A percentile compares a stretch with the other conserved stretches of the same genome.
Evolutionary conservation across 2,329 filamentous ascomycete species (phyloP).

Genomic region (Exophiala oligosperma): DNA sequence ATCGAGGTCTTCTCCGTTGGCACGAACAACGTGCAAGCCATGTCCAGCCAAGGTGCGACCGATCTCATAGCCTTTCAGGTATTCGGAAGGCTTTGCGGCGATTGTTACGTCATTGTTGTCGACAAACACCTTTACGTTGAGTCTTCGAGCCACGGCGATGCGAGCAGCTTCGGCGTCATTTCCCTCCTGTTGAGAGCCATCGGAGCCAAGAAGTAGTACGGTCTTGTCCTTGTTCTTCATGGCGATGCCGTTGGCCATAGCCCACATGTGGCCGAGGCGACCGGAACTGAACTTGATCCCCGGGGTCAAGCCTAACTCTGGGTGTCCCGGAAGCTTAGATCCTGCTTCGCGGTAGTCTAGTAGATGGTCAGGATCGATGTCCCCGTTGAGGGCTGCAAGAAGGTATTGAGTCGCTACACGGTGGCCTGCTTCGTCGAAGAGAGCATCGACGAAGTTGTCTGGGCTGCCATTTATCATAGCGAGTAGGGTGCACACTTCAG

Average conservation of each 20-base stretch:
- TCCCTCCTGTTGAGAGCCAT: conserved; percentile 44
- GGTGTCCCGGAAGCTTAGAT: conserved; percentile 42
- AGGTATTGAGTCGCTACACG: conserved; percentile 44
- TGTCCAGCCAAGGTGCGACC: conserved; percentile 37
- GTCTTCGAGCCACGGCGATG: conserved; percentile 38
- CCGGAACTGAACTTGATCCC: conserved; percentile 44
- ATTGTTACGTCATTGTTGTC: conserved; percentile 46
- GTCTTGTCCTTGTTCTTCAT: conserved; percentile 41
- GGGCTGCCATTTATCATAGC: conserved; percentile 39
- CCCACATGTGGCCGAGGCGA: conserved; percentile 43
- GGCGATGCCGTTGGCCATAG: conserved; percentile 40
- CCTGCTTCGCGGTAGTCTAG: conserved; percentile 43
- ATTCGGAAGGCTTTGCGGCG: conserved; percentile 41
- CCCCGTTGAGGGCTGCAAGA: conserved; percentile 37
- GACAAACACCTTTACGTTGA: conserved; percentile 42
- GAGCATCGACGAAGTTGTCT: conserved; percentile 35
- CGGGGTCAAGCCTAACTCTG: conserved; percentile 41
- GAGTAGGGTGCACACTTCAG: conserved; percentile 42
- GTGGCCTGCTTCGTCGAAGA: conserved; percentile 43
- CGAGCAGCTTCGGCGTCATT: conserved; percentile 43
- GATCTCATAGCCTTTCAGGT: conserved; percentile 40
- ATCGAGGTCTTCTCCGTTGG: conserved; percentile 40
- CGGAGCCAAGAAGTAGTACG: conserved; percentile 39
- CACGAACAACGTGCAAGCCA: conserved; percentile 38
- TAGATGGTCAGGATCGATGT: conserved; percentile 41